These are phyloP conservation scores for Alternaria conjuncta DNA, from an alignment of 2,329 filamentous ascomycete species.

Conservation along the genomic window DNA sequence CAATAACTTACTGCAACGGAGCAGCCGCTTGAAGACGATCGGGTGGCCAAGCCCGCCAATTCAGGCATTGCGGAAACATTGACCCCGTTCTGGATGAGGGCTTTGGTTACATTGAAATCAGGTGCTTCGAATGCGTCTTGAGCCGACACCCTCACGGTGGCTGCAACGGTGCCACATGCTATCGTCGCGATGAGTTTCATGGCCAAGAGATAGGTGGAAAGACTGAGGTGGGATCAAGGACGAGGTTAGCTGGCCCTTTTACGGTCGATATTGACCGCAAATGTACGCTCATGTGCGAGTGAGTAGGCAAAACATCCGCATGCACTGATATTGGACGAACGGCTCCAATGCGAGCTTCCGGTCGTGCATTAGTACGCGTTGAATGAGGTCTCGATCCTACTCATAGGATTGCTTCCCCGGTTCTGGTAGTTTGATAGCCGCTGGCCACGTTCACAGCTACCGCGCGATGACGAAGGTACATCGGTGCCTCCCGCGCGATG, in stretches of 20 bases:
- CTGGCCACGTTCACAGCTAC: background rate
- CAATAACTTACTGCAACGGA: background rate
- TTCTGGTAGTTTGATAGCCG: background rate
- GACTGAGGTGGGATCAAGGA: background rate
- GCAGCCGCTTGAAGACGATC: background rate
- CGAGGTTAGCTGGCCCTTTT: background rate
- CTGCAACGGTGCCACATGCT: background rate
- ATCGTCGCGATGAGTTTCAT: background rate
- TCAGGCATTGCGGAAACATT: background rate
- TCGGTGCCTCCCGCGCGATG: background rate
- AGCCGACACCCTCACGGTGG: fast-evolving
- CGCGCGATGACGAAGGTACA: background rate
- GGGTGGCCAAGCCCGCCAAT: background rate
- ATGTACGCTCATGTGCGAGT: background rate
- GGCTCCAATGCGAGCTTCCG: background rate
- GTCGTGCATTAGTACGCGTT: background rate
- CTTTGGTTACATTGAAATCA: background rate
- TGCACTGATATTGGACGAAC: background rate
- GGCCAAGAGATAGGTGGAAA: background rate
- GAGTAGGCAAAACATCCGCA: background rate
- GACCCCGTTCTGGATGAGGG: background rate
- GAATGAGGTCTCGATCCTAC: background rate
- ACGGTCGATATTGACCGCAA: fast-evolving
- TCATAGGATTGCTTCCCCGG: too few species aligned
- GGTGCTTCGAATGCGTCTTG: background rate